Evolutionary conservation across 1,139 yeast genomes (phyloP).

Genomic region (Debaryomyces fabryi): DNA sequence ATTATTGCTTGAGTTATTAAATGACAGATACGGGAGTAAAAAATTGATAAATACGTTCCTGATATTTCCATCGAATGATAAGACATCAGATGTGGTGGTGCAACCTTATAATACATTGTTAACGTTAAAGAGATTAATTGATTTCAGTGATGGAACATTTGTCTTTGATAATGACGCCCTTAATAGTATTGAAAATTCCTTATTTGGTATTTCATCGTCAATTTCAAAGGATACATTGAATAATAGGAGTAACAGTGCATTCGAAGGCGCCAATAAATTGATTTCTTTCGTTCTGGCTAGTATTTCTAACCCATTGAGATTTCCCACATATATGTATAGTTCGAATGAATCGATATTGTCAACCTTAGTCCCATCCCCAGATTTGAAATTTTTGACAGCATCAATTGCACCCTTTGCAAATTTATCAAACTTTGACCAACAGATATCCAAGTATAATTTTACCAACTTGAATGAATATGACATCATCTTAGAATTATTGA

Average conservation of each 20-base stretch:
- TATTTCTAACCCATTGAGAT: constrained; percentile 82
- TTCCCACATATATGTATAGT: constrained; percentile 90
- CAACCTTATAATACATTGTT: constrained; percentile 92
- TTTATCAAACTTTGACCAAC: constrained; percentile 24
- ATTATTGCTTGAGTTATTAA: constrained; percentile 69
- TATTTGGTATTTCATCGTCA: constrained; percentile 40
- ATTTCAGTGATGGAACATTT: constrained; percentile 80
- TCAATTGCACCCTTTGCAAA: constrained; percentile 81
- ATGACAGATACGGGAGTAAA: constrained; percentile 78
- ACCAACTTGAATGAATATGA: constrained; percentile 78
- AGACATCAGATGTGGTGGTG: constrained; percentile 89
- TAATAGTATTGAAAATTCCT: constrained; percentile 60
- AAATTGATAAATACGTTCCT: constrained; percentile 84
- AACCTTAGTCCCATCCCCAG: constrained; percentile 85
- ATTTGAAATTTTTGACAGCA: constrained; percentile 82
- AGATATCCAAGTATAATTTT: constrained; percentile 48
- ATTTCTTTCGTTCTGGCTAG: constrained; percentile 86
- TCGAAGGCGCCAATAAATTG: constrained; percentile 79
- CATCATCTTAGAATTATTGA: constrained; percentile 77
- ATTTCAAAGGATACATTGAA: constrained; percentile 12
- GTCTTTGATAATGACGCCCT: constrained; percentile 91
- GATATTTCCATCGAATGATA: constrained; percentile 78
- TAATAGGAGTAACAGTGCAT: constrained; percentile 45
- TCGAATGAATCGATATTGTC: constrained; percentile 83
- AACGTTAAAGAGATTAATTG: constrained; percentile 78